Conservation (phyloP, 2,329 filamentous ascomycete species). For the Cercospora sojina region DNA sequence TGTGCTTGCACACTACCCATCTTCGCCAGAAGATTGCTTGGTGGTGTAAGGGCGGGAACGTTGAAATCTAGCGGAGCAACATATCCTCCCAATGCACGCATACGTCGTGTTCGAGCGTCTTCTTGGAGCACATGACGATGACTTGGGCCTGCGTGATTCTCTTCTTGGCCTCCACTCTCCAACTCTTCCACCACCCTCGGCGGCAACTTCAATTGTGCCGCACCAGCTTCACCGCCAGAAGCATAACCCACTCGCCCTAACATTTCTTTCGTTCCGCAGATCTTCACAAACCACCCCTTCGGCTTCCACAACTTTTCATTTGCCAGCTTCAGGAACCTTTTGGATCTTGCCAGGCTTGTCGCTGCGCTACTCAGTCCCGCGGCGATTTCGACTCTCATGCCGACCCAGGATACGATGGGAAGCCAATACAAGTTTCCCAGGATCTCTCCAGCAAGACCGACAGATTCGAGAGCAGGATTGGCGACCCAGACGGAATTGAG, state of each 20-base stretch:
- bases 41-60: conserved; percentile 16
- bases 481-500: conserved; percentile 35
- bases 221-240: neutral
- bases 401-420: conserved; percentile 26
- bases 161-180: neutral
- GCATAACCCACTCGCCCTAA: conserved; percentile 11
- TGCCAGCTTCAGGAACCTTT: conserved; percentile 13
- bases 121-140: neutral
- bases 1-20: conserved; percentile 25
- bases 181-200: neutral
- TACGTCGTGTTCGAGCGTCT: conserved; percentile 26
- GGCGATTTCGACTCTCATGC: conserved; percentile 25
- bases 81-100: conserved; percentile 26
- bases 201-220: neutral
- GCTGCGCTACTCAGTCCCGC: conserved; percentile 19
- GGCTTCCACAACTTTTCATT: conserved; percentile 15
- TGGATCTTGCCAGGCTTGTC: conserved; percentile 11
- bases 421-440: conserved; percentile 28
- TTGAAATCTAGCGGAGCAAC: conserved; percentile 29
- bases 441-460: conserved; percentile 26
- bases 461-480: conserved; percentile 30
- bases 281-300: conserved; percentile 1
- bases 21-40: conserved; percentile 21
- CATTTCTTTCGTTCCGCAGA: conserved; percentile 15
- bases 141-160: neutral